Evolutionary conservation across 140 eudicot species (phyloP), one percentile per base, ranked within the genome.

Genomic region (Cichorium intybus): DNA sequence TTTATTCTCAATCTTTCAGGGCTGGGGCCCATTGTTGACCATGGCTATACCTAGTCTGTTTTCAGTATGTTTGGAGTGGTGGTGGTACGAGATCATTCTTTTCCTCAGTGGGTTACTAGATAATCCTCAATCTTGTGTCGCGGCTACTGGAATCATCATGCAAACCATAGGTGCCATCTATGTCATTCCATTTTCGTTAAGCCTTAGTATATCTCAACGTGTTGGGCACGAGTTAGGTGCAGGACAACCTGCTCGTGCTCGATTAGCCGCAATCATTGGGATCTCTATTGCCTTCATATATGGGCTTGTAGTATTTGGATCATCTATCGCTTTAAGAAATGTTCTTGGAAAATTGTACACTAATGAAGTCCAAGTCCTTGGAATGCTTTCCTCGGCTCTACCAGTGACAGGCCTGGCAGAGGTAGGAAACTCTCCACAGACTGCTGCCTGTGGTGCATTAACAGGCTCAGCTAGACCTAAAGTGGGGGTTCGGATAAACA

Each of bases 61-160:
- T 31, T 78, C 91, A 0, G 94, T 86, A 0, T 93, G 99, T 62
- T 66, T 93, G 58, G 99, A 93, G 24, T 93, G 99, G 99, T 93
- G 99, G 99, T 93, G 93, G 93, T 93, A 93, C 23, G 99, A 93
- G 70, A 89, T 84, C 16, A 76, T 93, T 52, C 73, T 88, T 12
- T 80, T 93, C 39, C 75, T 93, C 20, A 81, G 97, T 21, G 95
- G 99, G 50, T 53, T 85, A 33, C 60, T 93, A n/a, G 60, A 45
- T n/a, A 82, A 93, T 69, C 99, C 99, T 0, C 81, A 89, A 60
- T 82, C 93, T 10, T 71, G 84, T 43, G 90, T 89, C 4, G 99
- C 95, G 0, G 95, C 99, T 3, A 85, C 89, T 60, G 99, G 97
- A 9, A 79, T 93, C 29, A 62, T 93, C 50, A 86, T 93, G 58